Evolutionary conservation across 495 filamentous ascomycete species (phyloP).

Genomic region (Podospora bellae-mahoneyi): DNA sequence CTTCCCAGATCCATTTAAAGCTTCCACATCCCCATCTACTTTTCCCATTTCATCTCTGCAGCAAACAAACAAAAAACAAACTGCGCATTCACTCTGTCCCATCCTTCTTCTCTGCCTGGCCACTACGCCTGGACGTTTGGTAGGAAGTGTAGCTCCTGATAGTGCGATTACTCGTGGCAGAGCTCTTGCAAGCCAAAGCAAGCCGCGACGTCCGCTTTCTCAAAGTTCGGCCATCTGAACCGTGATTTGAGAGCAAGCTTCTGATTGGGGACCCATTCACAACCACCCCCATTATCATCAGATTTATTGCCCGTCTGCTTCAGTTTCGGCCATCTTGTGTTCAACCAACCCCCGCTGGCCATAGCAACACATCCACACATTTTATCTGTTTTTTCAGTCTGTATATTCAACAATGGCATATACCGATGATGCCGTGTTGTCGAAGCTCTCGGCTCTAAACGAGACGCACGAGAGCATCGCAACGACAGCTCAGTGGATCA

Average conservation of each 20-base stretch:
- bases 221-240: slow-evolving; percentile 5
- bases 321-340: background rate
- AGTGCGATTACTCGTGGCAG: slow-evolving; percentile 1
- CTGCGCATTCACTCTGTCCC: slow-evolving; percentile 14
- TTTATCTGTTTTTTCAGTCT: background rate
- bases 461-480: slow-evolving; percentile 96
- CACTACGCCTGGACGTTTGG: background rate
- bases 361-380: background rate
- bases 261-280: slow-evolving; percentile 5
- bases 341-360: background rate
- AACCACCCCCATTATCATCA: background rate
- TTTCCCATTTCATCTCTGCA: slow-evolving; percentile 15
- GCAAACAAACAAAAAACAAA: slow-evolving; percentile 20
- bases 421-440: slow-evolving; percentile 85
- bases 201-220: background rate
- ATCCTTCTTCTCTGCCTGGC: background rate
- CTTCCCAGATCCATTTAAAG: slow-evolving; percentile 23
- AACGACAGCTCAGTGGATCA: slow-evolving; percentile 95
- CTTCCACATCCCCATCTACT: slow-evolving; percentile 4
- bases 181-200: slow-evolving; percentile 4
- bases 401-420: slow-evolving; percentile 66
- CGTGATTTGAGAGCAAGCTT: slow-evolving; percentile 17
- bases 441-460: slow-evolving; percentile 91
- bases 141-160: background rate
- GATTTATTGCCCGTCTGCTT: background rate